phyloP scores from a whole-genome alignment of 768 basidiomycete species.

The Tremella mesenterica region DNA sequence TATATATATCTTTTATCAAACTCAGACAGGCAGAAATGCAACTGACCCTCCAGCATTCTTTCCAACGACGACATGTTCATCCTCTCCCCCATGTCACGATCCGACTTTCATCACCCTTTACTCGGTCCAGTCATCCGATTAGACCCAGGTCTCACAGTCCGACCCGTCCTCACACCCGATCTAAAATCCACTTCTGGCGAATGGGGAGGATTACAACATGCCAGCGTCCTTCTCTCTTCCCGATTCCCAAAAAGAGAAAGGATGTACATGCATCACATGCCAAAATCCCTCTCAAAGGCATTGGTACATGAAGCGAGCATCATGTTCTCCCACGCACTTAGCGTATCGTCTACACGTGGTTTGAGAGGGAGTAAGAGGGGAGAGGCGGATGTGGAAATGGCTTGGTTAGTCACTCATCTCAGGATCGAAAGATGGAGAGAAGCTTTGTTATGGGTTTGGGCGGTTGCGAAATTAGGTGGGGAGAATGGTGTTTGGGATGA shows the following conservation, averaged over 20 bases:
- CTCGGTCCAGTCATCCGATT: conserved; percentile 34
- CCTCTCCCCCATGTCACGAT: conserved; percentile 12
- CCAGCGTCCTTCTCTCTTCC: conserved; percentile 26
- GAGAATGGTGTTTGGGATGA: conserved; percentile 26
- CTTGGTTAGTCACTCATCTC: conserved; percentile 33
- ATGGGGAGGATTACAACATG: conserved; percentile 41
- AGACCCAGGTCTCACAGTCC: conserved; percentile 25
- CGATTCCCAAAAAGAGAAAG: conserved; percentile 28
- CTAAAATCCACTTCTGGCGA: conserved; percentile 30
- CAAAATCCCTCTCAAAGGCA: conserved; percentile 24
- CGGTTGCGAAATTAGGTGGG: conserved; percentile 30
- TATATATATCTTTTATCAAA: neutral
- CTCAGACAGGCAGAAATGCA: neutral
- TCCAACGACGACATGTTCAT: conserved; percentile 44
- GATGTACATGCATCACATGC: conserved; percentile 38
- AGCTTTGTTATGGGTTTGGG: conserved; percentile 40
- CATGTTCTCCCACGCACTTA: conserved; percentile 31
- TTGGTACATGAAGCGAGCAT: conserved; percentile 33
- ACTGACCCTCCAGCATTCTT: conserved; percentile 15
- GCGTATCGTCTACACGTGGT: conserved; percentile 25
- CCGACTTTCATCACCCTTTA: conserved; percentile 39
- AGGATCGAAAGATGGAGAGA: conserved; percentile 42
- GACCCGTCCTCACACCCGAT: conserved; percentile 12
- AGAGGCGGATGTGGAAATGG: conserved; percentile 33
- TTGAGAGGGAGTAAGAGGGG: conserved; percentile 31